phyloP scores from a whole-genome alignment of 306 rosid genomes.

The Gastrolobium villosum region DNA sequence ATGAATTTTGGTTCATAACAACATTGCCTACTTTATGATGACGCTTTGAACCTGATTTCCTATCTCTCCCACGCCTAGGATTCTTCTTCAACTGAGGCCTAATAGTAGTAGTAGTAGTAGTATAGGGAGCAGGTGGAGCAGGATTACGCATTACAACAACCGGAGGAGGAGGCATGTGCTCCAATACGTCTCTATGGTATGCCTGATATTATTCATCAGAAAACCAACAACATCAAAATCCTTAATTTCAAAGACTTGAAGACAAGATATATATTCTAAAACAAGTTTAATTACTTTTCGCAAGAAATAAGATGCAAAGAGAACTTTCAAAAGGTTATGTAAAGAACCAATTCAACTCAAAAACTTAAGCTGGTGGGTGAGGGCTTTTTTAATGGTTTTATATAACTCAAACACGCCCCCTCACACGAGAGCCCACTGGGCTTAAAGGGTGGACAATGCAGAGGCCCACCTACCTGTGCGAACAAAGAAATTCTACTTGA shows the following conservation, averaged over 20 bases:
- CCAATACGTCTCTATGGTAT: conserved; percentile 85
- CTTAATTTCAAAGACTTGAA: conserved; percentile 9
- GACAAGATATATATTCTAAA: neutral
- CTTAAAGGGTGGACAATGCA: no score
- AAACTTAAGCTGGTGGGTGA: no score
- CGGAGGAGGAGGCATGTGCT: conserved; percentile 87
- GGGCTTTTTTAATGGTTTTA: no score
- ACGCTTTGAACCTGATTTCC: conserved; percentile 66
- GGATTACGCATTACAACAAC: conserved; percentile 49
- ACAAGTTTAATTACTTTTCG: conserved; percentile 13
- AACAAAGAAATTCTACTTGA: no score
- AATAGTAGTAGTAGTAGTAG: neutral
- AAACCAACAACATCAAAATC: conserved; percentile 23
- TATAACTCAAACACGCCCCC: no score
- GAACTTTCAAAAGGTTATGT: conserved; percentile 19
- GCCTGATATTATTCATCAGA: conserved; percentile 58
- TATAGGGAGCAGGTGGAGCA: conserved; percentile 45
- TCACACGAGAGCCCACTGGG: no score
- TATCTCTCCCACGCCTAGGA: conserved; percentile 66
- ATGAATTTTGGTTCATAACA: conserved; percentile 52
- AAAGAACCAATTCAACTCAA: no score
- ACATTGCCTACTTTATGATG: conserved; percentile 72
- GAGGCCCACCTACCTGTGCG: no score
- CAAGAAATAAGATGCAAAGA: neutral
- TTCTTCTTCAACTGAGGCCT: conserved; percentile 64